Conservation (phyloP, 345 rosid species). For the Mallotus nudiflorus region DNA sequence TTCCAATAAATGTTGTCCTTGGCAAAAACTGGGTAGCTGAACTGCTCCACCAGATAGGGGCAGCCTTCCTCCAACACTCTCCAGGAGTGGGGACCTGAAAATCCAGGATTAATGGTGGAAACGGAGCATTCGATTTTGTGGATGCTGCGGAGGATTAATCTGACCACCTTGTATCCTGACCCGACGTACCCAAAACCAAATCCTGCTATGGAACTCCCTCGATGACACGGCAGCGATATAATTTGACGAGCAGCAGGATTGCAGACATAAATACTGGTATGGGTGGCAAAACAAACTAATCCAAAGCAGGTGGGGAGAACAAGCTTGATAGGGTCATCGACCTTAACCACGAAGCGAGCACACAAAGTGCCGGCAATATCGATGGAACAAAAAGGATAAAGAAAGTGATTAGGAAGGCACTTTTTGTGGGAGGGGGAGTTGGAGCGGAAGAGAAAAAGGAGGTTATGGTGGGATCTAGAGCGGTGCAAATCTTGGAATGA, state of each 20-base stretch:
- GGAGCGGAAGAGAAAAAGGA: neutral
- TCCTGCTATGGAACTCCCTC: neutral
- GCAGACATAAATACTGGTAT: neutral
- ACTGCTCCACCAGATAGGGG: conserved; percentile 15
- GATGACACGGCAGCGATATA: neutral
- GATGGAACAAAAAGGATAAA: neutral
- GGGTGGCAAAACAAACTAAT: conserved; percentile 11
- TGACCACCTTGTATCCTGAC: conserved; percentile 8
- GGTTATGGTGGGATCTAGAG: neutral
- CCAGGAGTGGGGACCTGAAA: neutral
- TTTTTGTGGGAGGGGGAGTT: neutral
- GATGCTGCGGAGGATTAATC: neutral
- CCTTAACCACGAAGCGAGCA: neutral
- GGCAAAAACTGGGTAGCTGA: conserved; percentile 5
- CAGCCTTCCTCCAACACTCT: neutral
- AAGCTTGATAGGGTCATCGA: conserved; percentile 14
- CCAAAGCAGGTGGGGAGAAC: conserved; percentile 13
- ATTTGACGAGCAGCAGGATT: conserved; percentile 11
- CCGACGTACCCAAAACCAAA: conserved; percentile 12
- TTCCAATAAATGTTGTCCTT: conserved; percentile 12
- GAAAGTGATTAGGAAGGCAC: neutral
- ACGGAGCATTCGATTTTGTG: conserved; percentile 9
- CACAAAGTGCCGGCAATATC: neutral
- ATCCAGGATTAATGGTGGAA: neutral
- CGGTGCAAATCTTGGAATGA: conserved; percentile 5